Evolutionary conservation across 306 rosid genomes (phyloP).

Genomic region (Argentina anserina): DNA sequence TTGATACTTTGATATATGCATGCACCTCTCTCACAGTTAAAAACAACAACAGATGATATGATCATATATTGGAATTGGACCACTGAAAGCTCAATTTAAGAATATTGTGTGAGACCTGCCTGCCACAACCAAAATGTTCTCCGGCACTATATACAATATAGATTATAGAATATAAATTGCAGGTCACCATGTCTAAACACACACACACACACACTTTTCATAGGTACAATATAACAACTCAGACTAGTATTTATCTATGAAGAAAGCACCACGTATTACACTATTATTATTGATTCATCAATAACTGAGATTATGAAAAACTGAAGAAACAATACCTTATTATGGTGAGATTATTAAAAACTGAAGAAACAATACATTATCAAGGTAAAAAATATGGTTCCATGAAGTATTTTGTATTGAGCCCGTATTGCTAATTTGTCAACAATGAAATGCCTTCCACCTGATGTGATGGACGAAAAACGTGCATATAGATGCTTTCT

Average conservation of each 20-base stretch:
- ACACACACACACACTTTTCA: not conserved
- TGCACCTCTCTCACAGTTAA: not conserved
- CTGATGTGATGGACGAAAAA: not conserved
- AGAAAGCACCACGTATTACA: not conserved
- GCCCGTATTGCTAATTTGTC: no score
- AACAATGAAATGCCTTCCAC: not conserved
- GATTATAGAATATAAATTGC: not conserved
- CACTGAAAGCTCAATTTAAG: not conserved
- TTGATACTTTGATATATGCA: not conserved
- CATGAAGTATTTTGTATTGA: not conserved
- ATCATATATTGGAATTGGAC: constrained; percentile 1
- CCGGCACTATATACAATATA: not conserved
- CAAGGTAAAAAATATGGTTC: no score
- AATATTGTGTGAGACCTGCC: not conserved
- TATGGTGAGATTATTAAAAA: not conserved
- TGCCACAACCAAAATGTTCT: constrained; percentile 6
- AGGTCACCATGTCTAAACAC: not conserved
- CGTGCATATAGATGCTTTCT: not conserved
- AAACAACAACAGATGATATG: not conserved
- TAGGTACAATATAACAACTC: not conserved
- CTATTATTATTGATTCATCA: not conserved
- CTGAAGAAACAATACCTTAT: not conserved
- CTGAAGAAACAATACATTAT: not conserved
- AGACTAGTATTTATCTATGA: not conserved
- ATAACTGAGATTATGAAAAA: not conserved